A percentile compares a stretch with the other conserved stretches of the same genome.
Evolutionary conservation across 108 stramenopile species (phyloP).

Genomic region (Fragilaria radians): DNA sequence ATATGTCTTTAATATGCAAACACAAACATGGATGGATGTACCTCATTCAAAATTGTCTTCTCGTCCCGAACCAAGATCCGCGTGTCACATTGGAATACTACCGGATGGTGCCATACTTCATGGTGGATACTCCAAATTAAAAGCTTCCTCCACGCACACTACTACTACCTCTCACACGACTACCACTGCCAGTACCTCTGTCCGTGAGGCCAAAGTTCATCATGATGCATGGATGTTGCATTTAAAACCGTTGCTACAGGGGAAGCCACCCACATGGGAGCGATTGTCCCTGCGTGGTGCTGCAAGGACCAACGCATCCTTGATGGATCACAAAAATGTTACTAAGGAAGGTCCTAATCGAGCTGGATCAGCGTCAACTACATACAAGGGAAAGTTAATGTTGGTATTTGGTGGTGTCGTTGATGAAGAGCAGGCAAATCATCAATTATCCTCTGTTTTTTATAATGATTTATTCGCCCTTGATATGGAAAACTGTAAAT

Average conservation of each 20-base stretch:
- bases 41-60: conserved; percentile 61
- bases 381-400: conserved; percentile 55
- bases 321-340: no score
- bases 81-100: conserved; percentile 63
- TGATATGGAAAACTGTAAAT: conserved; percentile 76
- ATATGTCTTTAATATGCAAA: conserved; percentile 71
- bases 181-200: conserved; percentile 11
- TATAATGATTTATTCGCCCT: conserved; percentile 83
- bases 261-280: conserved; percentile 79
- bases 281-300: conserved; percentile 39
- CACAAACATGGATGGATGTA: conserved; percentile 73
- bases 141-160: conserved; percentile 27
- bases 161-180: conserved; percentile 12
- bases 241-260: conserved; percentile 53
- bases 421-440: conserved; percentile 71
- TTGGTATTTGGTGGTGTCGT: conserved; percentile 83
- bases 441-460: conserved; percentile 71
- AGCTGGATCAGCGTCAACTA: conserved; percentile 56
- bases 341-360: conserved; percentile 22
- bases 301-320: no score
- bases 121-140: conserved; percentile 84
- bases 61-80: conserved; percentile 72
- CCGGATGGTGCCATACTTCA: conserved; percentile 57
- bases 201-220: conserved; percentile 64
- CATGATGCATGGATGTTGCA: conserved; percentile 79